Base-by-base conservation (phyloP, 352 stramenopile genomes). In the Blastocystis sp. region DNA sequence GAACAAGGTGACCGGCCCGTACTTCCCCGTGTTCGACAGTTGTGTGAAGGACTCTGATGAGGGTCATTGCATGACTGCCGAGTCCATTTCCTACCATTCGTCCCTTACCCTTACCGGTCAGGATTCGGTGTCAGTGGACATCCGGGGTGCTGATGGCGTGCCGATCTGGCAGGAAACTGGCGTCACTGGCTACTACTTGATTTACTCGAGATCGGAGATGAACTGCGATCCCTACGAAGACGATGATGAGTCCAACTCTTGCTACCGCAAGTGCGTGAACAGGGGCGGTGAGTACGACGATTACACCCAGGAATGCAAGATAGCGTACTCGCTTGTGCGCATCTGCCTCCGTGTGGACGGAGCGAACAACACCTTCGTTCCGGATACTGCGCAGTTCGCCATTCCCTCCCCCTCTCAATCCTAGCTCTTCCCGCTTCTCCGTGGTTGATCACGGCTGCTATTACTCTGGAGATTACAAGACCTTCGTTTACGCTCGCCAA, bases 231-330 rank as follows among this genome's bases (percentile, higher is more conserved):
- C 62, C 7, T 17, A 69, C 34, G 62, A 19, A 38, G 34, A 41
- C 7, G 62, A 69, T 69, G 0, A 0, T 0, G 62, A 69, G 9
- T 69, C 62, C 0, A 23, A 69, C 7, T 69, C 62, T 23, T 69
- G 62, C 34, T 69, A 69, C 62, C 21, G 21, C 10, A 69, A 69
- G 62, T 69, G 62, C 34, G 21, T 69, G 10, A 41, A 28, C n/a
- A 69, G 21, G 62, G 34, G 34, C 34, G 62, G 62, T 38, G 62
- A 69, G 62, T 69, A 69, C 34, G 34, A 69, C 34, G 62, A 69
- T 23, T 69, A 41, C n/a, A 69, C 7, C 10, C 17, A 14, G 10
- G 62, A 69, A 23, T 69, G 62, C 34, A 69, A 41, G 34, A 23
- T 69, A 28, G 7, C 62, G 10, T 69, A 69, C 34, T 7, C 21